Conservation (phyloP, 108 stramenopile species). For the Epithemia pelagica region DNA sequence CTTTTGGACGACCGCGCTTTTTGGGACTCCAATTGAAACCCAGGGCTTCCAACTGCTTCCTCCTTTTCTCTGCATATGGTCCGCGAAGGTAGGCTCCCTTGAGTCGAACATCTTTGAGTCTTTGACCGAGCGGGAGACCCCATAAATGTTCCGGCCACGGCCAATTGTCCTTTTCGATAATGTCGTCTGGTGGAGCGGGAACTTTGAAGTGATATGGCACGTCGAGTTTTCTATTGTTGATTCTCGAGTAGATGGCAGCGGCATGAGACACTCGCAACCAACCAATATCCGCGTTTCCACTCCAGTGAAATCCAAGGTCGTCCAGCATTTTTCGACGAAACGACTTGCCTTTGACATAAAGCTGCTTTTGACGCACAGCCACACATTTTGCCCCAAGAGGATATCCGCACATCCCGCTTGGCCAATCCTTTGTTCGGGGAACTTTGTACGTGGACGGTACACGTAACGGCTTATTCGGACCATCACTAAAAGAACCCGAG, state of each 20-base stretch:
- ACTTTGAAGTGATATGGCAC: conserved; percentile 63
- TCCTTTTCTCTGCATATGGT: conserved; percentile 30
- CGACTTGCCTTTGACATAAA: conserved; percentile 70
- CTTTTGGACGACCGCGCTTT: conserved; percentile 14
- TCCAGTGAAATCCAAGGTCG: conserved; percentile 65
- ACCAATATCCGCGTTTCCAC: conserved; percentile 58
- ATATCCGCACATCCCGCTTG: conserved; percentile 56
- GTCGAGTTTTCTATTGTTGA: conserved; percentile 57
- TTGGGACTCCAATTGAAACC: conserved; percentile 71
- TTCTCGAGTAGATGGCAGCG: conserved; percentile 74
- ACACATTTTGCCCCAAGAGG: conserved; percentile 68
- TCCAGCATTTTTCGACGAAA: conserved; percentile 42
- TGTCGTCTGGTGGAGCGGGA: conserved; percentile 34
- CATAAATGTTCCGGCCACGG: conserved; percentile 75
- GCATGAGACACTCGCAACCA: conserved; percentile 84
- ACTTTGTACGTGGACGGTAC: conserved; percentile 68
- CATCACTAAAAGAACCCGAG: conserved; percentile 13
- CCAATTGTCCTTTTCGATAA: conserved; percentile 41
- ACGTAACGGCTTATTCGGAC: conserved; percentile 22
- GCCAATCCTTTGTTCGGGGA: conserved; percentile 54
- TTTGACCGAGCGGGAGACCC: conserved; percentile 67
- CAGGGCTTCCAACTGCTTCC: conserved; percentile 64
- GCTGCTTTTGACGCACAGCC: conserved; percentile 71
- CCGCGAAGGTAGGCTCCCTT: conserved; percentile 70
- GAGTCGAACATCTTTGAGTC: conserved; percentile 67